Base-by-base conservation (phyloP, 2,329 filamentous ascomycete genomes). In the Trichophyton simii region DNA sequence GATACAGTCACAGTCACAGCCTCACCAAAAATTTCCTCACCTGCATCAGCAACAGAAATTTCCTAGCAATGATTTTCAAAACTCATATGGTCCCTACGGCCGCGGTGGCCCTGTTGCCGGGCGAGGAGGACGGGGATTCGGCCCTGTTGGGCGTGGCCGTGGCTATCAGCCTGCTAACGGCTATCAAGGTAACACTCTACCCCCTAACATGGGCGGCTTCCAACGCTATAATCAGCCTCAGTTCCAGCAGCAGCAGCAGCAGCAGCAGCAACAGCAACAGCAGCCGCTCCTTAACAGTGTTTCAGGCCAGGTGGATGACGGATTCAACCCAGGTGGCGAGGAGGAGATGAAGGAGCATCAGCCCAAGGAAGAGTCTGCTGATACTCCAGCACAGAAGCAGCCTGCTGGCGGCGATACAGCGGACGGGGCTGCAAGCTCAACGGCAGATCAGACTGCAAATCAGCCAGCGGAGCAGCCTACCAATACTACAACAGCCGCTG, bases 11-110 rank as follows among this genome's bases (percentile, higher is more conserved):
- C 84, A 86, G 83, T 79, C 86, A 80, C 83, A 87, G 70, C 73
- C 85, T 82, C 84, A 86, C 84, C 87, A 87, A 85, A 89, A 89
- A 82, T 91, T 87, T 84, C 85, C 85, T 77, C 83, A 85, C 68
- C 72, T 71, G 71, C 68, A 69, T 65, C 69, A 70, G 72, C 79
- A 79, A 71, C 78, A 81, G 70, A 72, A 73, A 64, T 83, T 79
- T 74, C 77, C 77, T 76, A 82, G 80, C 79, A 80, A 82, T 80
- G 81, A 83, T 73, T 81, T 78, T 72, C 78, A 88, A 76, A 87
- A 90, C 79, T 90, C 87, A 79, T 85, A 83, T 79, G 84, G 84
- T 76, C 84, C 84, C 65, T 84, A 81, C 73, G 83, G 83, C 68
- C 81, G 86, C 69, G 86, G 87, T 66, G 84, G 50, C 50, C 18